A percentile compares a stretch with the other conserved stretches of the same genome.
Conservation (phyloP, 2,329 filamentous ascomycete species). For the Phyllosticta capitalensis region DNA sequence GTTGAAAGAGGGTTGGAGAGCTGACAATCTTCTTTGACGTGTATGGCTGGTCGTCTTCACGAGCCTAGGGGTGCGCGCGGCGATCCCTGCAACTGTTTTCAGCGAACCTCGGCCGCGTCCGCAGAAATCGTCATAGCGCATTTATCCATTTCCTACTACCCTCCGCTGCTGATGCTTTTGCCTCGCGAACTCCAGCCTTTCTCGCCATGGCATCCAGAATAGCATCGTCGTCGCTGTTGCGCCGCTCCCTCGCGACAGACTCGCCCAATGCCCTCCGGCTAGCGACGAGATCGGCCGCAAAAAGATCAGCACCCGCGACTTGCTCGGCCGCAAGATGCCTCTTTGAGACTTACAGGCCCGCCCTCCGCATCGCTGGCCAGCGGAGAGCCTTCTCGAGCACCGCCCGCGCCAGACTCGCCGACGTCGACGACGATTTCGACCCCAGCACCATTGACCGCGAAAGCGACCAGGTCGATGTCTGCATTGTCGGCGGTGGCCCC, state of each 20-base stretch:
- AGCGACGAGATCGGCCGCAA: neutral
- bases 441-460: constrained; percentile 64
- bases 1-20: neutral
- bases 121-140: constrained; percentile 7
- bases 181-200: neutral
- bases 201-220: constrained; percentile 11
- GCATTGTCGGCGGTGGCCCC: constrained; percentile 93
- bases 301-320: neutral
- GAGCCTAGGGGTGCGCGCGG: neutral
- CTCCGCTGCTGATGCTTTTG: constrained; percentile 4
- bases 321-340: neutral
- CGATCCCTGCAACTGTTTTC: constrained; percentile 6
- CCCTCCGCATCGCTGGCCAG: constrained; percentile 28
- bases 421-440: constrained; percentile 34
- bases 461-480: constrained; percentile 88
- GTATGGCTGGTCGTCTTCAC: constrained; percentile 3
- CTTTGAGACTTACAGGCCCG: constrained; percentile 19
- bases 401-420: constrained; percentile 22
- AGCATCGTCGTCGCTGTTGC: neutral
- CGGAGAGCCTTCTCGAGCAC: constrained; percentile 27
- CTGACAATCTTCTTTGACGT: constrained; percentile 6
- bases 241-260: constrained; percentile 4
- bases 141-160: constrained; percentile 2
- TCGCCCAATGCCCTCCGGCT: neutral
- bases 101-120: constrained; percentile 8